Percentiles rank a stretch among this genome's conserved stretches.
These are phyloP conservation scores for Lipomyces sp. DNA, from an alignment of 805 yeast genomes.

Conservation along the genomic window DNA sequence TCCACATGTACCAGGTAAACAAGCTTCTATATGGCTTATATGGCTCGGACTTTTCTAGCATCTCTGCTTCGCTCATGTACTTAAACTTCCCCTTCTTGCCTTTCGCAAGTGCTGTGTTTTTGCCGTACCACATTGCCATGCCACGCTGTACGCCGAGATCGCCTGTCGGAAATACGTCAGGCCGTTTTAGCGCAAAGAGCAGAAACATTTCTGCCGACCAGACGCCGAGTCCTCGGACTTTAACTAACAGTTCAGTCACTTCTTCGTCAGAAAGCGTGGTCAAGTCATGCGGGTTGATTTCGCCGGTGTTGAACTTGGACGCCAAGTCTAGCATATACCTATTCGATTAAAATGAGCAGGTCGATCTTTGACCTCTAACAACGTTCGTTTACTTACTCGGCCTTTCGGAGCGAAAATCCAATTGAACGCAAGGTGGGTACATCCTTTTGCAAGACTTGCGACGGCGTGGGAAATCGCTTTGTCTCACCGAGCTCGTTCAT, in stretches of 20 bases:
- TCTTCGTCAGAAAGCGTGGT: conserved; percentile 43
- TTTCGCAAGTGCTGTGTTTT: conserved; percentile 46
- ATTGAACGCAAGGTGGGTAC: conserved; percentile 53
- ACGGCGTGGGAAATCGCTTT: conserved; percentile 50
- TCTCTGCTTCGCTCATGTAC: conserved; percentile 44
- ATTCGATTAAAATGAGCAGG: no score
- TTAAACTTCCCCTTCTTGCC: conserved; percentile 42
- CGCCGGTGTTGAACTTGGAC: conserved; percentile 32
- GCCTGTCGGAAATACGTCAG: conserved; percentile 69
- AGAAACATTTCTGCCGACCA: conserved; percentile 93
- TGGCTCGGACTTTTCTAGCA: conserved; percentile 60
- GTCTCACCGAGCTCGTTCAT: conserved; percentile 3
- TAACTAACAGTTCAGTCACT: conserved; percentile 48
- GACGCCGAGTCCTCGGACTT: conserved; percentile 66
- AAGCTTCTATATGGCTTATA: conserved; percentile 58
- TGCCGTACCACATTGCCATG: conserved; percentile 56
- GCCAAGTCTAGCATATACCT: conserved; percentile 31
- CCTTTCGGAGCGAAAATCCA: conserved; percentile 70
- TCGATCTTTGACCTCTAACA: no score
- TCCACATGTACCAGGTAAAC: conserved; percentile 30
- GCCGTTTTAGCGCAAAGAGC: conserved; percentile 60
- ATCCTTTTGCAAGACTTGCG: conserved; percentile 42
- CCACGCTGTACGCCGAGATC: conserved; percentile 89
- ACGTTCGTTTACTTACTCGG: conserved; percentile 46
- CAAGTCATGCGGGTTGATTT: conserved; percentile 42